These are phyloP conservation scores for Ogataea polymorpha DNA, from an alignment of 805 yeast species.

Conservation along the genomic window DNA sequence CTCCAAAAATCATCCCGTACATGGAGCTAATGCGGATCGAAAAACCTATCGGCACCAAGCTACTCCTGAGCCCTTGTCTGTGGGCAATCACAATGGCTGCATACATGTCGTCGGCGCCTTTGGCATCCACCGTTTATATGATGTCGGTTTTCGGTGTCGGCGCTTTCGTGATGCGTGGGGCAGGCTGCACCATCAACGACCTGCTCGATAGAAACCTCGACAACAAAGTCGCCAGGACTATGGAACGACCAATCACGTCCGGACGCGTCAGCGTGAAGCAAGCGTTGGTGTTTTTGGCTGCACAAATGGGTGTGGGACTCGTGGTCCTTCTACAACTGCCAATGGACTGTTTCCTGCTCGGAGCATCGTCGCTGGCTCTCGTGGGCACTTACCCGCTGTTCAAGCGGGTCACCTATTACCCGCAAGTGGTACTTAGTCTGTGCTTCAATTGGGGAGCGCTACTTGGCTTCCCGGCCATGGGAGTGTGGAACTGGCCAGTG, in stretches of 20 bases:
- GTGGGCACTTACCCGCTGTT: conserved; percentile 89
- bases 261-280: conserved; percentile 70
- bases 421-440: conserved; percentile 76
- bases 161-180: conserved; percentile 90
- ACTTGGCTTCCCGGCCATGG: conserved; percentile 95
- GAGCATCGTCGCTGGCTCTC: conserved; percentile 74
- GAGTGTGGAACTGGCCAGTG: conserved; percentile 70
- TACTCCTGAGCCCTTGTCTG: conserved; percentile 77
- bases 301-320: conserved; percentile 71
- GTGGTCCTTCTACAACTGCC: conserved; percentile 74
- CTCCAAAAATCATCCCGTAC: conserved; percentile 77
- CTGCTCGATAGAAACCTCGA: conserved; percentile 81
- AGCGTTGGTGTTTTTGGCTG: conserved; percentile 69
- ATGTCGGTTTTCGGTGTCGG: conserved; percentile 77
- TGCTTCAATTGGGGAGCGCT: conserved; percentile 95
- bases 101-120: conserved; percentile 63
- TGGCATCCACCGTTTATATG: conserved; percentile 57
- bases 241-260: conserved; percentile 89
- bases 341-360: conserved; percentile 73
- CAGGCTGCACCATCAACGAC: conserved; percentile 96
- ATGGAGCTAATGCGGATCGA: conserved; percentile 90
- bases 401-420: conserved; percentile 93
- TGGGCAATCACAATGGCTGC: conserved; percentile 96
- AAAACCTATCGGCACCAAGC: conserved; percentile 93
- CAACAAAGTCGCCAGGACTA: conserved; percentile 80